Evolutionary conservation across 345 rosid species (phyloP).

Genomic region (Brassica rapa): DNA sequence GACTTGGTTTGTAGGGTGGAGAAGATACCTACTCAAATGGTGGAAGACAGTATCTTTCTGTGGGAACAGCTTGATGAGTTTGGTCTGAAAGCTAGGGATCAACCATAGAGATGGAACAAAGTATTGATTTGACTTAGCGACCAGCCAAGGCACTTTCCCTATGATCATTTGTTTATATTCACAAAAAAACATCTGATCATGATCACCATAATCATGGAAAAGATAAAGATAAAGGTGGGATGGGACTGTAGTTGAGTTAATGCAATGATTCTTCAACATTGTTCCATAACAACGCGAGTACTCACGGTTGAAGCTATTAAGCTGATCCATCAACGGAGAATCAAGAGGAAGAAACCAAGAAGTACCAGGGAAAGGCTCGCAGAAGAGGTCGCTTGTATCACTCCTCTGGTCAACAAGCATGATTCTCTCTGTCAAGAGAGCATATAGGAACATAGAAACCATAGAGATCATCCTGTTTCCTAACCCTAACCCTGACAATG

Average conservation of each 20-base stretch:
- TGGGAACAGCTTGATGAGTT: slow-evolving; percentile 36
- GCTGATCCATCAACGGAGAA: slow-evolving; percentile 49
- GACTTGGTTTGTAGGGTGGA: slow-evolving; percentile 46
- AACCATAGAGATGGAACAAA: slow-evolving; percentile 43
- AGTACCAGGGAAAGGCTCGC: slow-evolving; percentile 61
- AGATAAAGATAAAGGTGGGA: slow-evolving; percentile 36
- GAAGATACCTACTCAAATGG: slow-evolving; percentile 43
- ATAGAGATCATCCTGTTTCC: slow-evolving; percentile 63
- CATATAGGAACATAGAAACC: slow-evolving; percentile 61
- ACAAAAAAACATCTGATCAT: slow-evolving; percentile 45
- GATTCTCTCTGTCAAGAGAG: slow-evolving; percentile 63
- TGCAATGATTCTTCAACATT: slow-evolving; percentile 24
- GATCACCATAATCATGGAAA: slow-evolving; percentile 26
- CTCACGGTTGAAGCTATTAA: slow-evolving; percentile 37
- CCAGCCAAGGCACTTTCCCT: slow-evolving; percentile 38
- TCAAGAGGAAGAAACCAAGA: slow-evolving; percentile 63
- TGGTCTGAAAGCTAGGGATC: slow-evolving; percentile 25
- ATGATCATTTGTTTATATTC: slow-evolving; percentile 32
- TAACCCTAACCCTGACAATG: slow-evolving; percentile 55
- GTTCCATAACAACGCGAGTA: slow-evolving; percentile 20
- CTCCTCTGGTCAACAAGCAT: slow-evolving; percentile 55
- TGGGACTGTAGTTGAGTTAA: slow-evolving; percentile 20
- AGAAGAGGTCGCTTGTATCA: slow-evolving; percentile 59
- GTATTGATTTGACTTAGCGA: slow-evolving; percentile 30
- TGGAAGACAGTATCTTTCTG: slow-evolving; percentile 44